Conservation (phyloP, 805 yeast species). For the Metschnikowia orientalis region DNA sequence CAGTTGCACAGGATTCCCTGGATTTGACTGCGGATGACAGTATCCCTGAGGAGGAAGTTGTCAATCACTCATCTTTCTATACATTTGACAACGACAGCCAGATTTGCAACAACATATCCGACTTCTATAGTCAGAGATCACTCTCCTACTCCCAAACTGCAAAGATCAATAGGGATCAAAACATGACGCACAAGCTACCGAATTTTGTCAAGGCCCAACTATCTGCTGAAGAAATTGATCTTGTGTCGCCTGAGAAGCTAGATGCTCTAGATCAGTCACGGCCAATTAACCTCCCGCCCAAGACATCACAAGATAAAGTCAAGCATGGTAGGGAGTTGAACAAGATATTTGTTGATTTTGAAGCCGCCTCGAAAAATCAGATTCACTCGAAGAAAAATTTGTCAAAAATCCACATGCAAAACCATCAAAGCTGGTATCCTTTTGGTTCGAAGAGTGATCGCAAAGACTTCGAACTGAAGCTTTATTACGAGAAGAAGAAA, state of each 20-base stretch:
- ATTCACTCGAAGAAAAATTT: conserved; percentile 21
- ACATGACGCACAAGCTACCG: conserved; percentile 35
- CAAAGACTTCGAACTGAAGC: conserved; percentile 23
- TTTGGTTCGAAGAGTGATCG: conserved; percentile 19
- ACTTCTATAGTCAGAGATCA: conserved; percentile 34
- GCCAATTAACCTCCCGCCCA: conserved; percentile 72
- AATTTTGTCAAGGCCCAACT: conserved; percentile 36
- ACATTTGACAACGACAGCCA: conserved; percentile 27
- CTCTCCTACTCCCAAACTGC: conserved; percentile 30
- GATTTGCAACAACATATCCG: conserved; percentile 34
- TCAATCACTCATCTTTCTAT: conserved; percentile 7
- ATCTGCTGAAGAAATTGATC: conserved; percentile 21
- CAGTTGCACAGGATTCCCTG: conserved; percentile 7
- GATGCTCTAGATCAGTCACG: conserved; percentile 54
- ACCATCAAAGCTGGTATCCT: conserved; percentile 29
- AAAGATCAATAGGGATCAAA: conserved; percentile 30
- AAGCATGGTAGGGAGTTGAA: conserved; percentile 56
- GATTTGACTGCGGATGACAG: conserved; percentile 2
- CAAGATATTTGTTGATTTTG: conserved; percentile 39
- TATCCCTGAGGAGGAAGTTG: conserved; percentile 14
- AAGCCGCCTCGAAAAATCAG: conserved; percentile 24
- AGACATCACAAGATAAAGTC: conserved; percentile 45
- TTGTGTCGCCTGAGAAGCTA: conserved; percentile 60
- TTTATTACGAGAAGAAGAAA: conserved; percentile 25
- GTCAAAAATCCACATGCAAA: conserved; percentile 16